Percentiles rank a stretch among this genome's conserved stretches.
Evolutionary conservation across 2,329 filamentous ascomycete species (phyloP).

Genomic region (Penicillium sp.): DNA sequence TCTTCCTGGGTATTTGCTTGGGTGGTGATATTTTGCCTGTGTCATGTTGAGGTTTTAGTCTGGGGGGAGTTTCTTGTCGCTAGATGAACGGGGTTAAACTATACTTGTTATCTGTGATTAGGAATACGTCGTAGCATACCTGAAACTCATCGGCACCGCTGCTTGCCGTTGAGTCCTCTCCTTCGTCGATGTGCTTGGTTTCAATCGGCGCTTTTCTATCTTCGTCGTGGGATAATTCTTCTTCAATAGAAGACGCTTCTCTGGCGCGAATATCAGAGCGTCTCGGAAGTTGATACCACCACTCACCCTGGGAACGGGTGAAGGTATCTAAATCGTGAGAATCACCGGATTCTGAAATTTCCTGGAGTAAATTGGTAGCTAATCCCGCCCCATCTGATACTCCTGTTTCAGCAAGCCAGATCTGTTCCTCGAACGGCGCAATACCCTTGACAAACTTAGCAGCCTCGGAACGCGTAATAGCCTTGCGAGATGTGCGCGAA

Average conservation of each 20-base stretch:
- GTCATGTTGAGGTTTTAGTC: slow-evolving; percentile 18
- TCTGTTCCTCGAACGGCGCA: slow-evolving; percentile 50
- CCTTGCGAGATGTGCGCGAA: slow-evolving; percentile 44
- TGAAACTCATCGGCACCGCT: slow-evolving; percentile 39
- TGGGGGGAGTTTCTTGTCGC: slow-evolving; percentile 38
- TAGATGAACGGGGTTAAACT: slow-evolving; percentile 11
- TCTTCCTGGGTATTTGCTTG: slow-evolving; percentile 5
- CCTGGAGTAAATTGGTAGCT: slow-evolving; percentile 27
- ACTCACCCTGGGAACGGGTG: slow-evolving; percentile 23
- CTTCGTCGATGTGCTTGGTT: slow-evolving; percentile 9
- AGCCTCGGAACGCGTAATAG: slow-evolving; percentile 50
- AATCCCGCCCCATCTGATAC: slow-evolving; percentile 16
- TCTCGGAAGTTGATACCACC: slow-evolving; percentile 34
- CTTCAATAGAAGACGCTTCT: not conserved
- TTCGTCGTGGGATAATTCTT: not conserved
- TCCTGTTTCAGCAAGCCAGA: slow-evolving; percentile 41
- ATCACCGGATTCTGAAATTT: slow-evolving; percentile 18
- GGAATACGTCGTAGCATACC: slow-evolving; percentile 24
- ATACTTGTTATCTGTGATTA: not conserved
- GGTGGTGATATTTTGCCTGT: not conserved
- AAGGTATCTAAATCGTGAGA: slow-evolving; percentile 12
- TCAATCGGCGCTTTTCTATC: not conserved
- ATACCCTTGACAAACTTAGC: slow-evolving; percentile 55
- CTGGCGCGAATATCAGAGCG: slow-evolving; percentile 1
- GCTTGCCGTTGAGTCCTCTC: slow-evolving; percentile 23